phyloP scores from a whole-genome alignment of 306 rosid species.

The Malus domestica region ASM211411v1 NC_041797.1:11042501-11043000 shows the following conservation, averaged over 20 bases:
- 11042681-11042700: conserved; percentile 47
- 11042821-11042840: conserved; percentile 31
- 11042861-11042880: conserved; percentile 74
- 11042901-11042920: conserved; percentile 28
- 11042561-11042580: conserved; percentile 70
- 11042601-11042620: conserved; percentile 43
- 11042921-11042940: conserved; percentile 42
- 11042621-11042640: conserved; percentile 38
- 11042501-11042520: conserved; percentile 69
- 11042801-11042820: conserved; percentile 48
- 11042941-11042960: conserved; percentile 48
- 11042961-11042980: conserved; percentile 77
- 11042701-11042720: conserved; percentile 51
- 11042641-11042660: conserved; percentile 64
- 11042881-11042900: conserved; percentile 45
- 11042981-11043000: conserved; percentile 72
- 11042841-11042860: conserved; percentile 32
- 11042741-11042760: conserved; percentile 63
- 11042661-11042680: conserved; percentile 77
- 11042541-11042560: conserved; percentile 64
- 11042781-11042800: conserved; percentile 46
- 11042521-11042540: conserved; percentile 51
- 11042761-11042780: conserved; percentile 67
- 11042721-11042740: conserved; percentile 49
- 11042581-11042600: conserved; percentile 37